phyloP scores from a whole-genome alignment of 306 rosid genomes.

The Cucurbita pepo region DNA sequence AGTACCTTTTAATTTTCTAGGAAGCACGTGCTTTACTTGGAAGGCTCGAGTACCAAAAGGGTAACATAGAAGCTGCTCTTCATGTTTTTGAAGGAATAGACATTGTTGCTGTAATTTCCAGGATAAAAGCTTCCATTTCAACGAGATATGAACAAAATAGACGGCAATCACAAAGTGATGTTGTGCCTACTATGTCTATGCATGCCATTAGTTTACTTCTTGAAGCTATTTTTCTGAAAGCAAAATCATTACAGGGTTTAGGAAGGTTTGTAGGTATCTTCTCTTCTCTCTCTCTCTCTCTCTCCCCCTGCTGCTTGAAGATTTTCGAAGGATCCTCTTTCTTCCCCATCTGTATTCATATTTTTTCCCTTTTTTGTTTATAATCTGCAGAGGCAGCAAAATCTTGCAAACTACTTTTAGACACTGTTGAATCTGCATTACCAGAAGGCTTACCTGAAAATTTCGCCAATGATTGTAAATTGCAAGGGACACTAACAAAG shows the following conservation, averaged over 20 bases:
- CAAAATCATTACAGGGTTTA: constrained; percentile 59
- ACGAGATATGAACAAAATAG: constrained; percentile 41
- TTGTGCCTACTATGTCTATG: constrained; percentile 54
- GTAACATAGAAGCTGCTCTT: constrained; percentile 77
- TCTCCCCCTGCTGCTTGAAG: background rate
- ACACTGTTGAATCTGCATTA: constrained; percentile 68
- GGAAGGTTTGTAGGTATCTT: constrained; percentile 71
- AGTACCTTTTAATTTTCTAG: constrained; percentile 19
- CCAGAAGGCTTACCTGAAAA: constrained; percentile 69
- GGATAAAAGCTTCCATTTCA: constrained; percentile 51
- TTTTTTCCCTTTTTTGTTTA: background rate
- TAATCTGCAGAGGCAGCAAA: constrained; percentile 64
- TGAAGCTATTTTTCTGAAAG: constrained; percentile 81
- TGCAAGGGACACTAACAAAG: constrained; percentile 44
- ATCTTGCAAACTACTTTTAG: constrained; percentile 66
- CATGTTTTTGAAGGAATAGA: constrained; percentile 94
- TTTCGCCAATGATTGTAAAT: constrained; percentile 49
- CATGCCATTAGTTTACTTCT: constrained; percentile 82
- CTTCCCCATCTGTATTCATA: no score
- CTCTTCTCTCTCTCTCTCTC: background rate
- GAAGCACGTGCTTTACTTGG: constrained; percentile 96
- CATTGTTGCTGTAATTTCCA: constrained; percentile 53
- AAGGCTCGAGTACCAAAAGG: constrained; percentile 86
- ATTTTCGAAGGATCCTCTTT: background rate
- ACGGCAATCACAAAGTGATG: constrained; percentile 42